These are phyloP conservation scores for Circinella umbellata DNA, from an alignment of 371 early-diverging fungal species.

Conservation along the genomic window DNA sequence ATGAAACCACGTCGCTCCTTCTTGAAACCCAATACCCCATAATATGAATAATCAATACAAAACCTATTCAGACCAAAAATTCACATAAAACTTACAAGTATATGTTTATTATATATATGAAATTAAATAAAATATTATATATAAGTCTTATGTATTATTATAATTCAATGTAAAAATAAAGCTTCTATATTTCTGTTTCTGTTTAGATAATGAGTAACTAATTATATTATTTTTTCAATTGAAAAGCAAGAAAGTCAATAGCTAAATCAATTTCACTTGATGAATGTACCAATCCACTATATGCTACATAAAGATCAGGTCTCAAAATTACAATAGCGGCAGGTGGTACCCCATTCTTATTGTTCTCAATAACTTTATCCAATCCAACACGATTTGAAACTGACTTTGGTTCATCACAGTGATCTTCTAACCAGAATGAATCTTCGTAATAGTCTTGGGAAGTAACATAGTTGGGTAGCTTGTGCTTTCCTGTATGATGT, in stretches of 20 bases:
- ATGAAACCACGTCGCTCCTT: too few relatives aligned
- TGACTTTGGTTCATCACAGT: conserved; percentile 3
- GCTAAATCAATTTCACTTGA: conserved; percentile 21
- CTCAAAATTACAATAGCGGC: conserved; percentile 25
- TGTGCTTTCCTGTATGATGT: conserved; percentile 2
- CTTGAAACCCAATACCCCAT: too few relatives aligned
- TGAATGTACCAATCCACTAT: conserved; percentile 16
- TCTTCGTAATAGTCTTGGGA: not conserved
- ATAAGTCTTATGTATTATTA: too few relatives aligned
- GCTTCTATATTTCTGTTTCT: too few relatives aligned
- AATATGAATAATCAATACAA: too few relatives aligned
- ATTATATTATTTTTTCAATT: not conserved
- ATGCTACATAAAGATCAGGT: conserved; percentile 28
- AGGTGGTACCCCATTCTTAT: conserved; percentile 6
- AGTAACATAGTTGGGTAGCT: not conserved
- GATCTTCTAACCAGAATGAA: conserved; percentile 24
- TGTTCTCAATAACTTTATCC: not conserved
- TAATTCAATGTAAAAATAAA: too few relatives aligned
- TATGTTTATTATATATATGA: too few relatives aligned
- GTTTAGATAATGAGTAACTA: too few relatives aligned
- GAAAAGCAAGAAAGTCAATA: conserved; percentile 2
- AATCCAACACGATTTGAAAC: conserved; percentile 20
- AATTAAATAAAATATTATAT: too few relatives aligned
- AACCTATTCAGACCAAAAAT: too few relatives aligned
- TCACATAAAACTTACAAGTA: too few relatives aligned